Conservation (phyloP, 2,329 filamentous ascomycete species). For the Coniochaeta sp. region DNA sequence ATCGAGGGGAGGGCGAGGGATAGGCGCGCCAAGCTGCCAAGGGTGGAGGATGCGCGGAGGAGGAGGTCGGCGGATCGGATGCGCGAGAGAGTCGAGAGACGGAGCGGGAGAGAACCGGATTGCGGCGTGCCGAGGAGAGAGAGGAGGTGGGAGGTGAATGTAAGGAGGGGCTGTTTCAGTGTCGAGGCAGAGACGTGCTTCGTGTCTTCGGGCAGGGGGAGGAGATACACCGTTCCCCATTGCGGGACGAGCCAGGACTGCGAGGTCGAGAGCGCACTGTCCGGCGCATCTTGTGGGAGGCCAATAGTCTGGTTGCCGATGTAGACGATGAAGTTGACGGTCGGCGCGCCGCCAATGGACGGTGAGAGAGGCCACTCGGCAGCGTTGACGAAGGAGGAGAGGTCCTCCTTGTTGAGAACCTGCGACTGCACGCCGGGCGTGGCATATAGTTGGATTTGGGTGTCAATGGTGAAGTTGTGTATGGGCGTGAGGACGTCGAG, state of each 20-base stretch:
- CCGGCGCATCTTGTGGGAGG: conserved; percentile 18
- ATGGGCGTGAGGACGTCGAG: conserved; percentile 73
- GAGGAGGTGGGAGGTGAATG: conserved; percentile 84
- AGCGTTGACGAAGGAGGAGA: conserved; percentile 93
- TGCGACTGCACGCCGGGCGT: conserved; percentile 54
- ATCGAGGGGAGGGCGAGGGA: conserved; percentile 81
- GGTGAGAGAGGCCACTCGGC: conserved; percentile 96
- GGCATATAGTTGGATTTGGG: conserved; percentile 94
- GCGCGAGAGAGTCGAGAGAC: conserved; percentile 77
- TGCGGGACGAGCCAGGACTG: conserved; percentile 88
- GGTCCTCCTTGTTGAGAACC: conserved; percentile 72
- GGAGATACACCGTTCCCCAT: conserved; percentile 70
- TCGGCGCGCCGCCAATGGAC: conserved; percentile 87
- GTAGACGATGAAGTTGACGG: conserved; percentile 92
- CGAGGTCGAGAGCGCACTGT: conserved; percentile 38
- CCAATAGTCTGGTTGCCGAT: conserved; percentile 71
- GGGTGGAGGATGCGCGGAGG: conserved; percentile 82
- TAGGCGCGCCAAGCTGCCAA: conserved; percentile 86
- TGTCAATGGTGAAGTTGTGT: conserved; percentile 93
- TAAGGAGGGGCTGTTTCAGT: conserved; percentile 75
- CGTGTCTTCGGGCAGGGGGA: conserved; percentile 38
- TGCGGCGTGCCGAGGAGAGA: conserved; percentile 80
- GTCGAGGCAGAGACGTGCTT: conserved; percentile 54
- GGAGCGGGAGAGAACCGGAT: conserved; percentile 75
- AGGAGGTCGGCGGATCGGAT: conserved; percentile 80